Evolutionary conservation across 371 early-diverging fungal species (phyloP), one percentile per base, ranked within the genome.

Genomic region (Mortierella sp.): DNA sequence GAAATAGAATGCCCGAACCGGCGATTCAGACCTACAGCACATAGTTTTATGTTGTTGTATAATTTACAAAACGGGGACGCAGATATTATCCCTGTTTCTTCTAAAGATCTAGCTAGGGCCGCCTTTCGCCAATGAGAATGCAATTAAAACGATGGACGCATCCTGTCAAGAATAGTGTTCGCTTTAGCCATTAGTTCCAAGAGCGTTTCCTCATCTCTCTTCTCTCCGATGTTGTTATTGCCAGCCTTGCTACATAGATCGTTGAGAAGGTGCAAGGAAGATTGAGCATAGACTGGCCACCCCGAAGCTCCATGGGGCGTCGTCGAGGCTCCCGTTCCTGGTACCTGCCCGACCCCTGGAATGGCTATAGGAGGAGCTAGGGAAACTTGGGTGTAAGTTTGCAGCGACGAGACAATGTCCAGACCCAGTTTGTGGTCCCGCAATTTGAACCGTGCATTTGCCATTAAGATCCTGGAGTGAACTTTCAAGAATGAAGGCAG

Each of bases 401-500:
- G 62, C 1, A 57, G 30, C 10, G 72, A 75, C 0, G 54, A 64
- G 0, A 80, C 80, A 43, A 80, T 67, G 3, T 71, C 75, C 65
- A 80, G 11, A 24, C 61, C 69, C 14, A 80, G 24, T 43, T 68
- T 80, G n/a, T 39, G 43, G 22, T 80, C 80, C 12, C 64, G 60
- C 49, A 68, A 32, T 26, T 75, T 80, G 66, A 55, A 75, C 24
- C 80, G 71, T 14, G 59, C 58, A 37, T 80, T 75, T 39, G 75
- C 62, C 35, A 75, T 28, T 39, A 80, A 40, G 57, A 80, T 32
- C 47, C 54, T 68, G 60, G 60, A 55, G 12, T 57, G 47, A 24
- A 68, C 58, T 51, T 75, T 80, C 37, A 75, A 55, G 43, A 68
- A 72, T 3, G 71, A 49, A 6, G 69, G 72, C 16, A 63, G 20